Conservation (phyloP, 2,329 filamentous ascomycete species). For the Sporothrix brasiliensis region DNA sequence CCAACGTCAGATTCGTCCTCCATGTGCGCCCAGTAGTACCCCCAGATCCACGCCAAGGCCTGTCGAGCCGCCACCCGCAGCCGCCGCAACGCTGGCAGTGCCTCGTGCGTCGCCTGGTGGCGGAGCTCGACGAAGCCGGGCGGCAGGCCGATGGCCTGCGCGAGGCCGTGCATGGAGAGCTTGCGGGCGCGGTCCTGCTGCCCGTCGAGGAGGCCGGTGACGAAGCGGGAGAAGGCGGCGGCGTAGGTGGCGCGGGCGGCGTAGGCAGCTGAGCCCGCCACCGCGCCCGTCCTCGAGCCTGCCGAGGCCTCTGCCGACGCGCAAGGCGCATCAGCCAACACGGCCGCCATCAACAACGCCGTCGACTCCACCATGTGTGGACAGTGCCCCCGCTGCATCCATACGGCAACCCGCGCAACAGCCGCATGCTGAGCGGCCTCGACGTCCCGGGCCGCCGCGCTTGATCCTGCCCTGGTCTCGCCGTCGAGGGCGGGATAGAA, state of each 20-base stretch:
- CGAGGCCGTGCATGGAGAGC: slow-evolving; percentile 73
- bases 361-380: slow-evolving; percentile 81
- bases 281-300: not conserved
- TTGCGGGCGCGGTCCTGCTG: slow-evolving; percentile 69
- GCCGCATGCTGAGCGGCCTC: slow-evolving; percentile 49
- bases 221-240: slow-evolving; percentile 70
- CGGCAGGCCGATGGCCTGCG: slow-evolving; percentile 68
- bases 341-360: slow-evolving; percentile 69
- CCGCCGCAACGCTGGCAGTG: slow-evolving; percentile 74
- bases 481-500: slow-evolving; percentile 56
- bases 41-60: slow-evolving; percentile 83
- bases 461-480: slow-evolving; percentile 17
- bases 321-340: slow-evolving; percentile 61
- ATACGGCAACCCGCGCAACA: slow-evolving; percentile 64
- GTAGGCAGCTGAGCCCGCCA: slow-evolving; percentile 35
- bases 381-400: slow-evolving; percentile 73
- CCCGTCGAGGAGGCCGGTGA: slow-evolving; percentile 77
- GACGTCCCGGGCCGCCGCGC: slow-evolving; percentile 10
- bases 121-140: slow-evolving; percentile 84
- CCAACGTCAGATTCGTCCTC: slow-evolving; percentile 24
- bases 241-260: slow-evolving; percentile 59
- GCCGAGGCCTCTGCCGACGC: not conserved
- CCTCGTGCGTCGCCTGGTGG: slow-evolving; percentile 88
- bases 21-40: slow-evolving; percentile 76
- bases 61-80: slow-evolving; percentile 69